These are phyloP conservation scores for Malassezia equina DNA, from an alignment of 1,284 basidiomycete genomes.

Conservation along the genomic window DNA sequence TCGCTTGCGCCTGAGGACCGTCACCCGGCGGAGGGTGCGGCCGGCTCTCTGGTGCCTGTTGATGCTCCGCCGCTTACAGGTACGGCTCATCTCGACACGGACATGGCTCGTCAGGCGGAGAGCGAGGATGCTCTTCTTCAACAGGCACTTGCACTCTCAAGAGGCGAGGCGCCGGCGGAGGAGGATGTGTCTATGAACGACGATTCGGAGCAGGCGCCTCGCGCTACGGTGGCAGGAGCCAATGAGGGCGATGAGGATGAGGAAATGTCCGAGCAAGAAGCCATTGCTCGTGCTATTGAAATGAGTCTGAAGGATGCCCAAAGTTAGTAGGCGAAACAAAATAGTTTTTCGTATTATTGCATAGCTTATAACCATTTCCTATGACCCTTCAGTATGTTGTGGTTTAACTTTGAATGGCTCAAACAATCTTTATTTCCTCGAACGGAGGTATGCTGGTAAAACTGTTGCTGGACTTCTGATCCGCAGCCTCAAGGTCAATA, in stretches of 20 bases:
- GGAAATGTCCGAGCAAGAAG: conserved; percentile 47
- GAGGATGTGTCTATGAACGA: conserved; percentile 35
- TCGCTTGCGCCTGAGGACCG: conserved; percentile 6
- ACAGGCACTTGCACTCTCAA: conserved; percentile 35
- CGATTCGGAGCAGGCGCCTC: conserved; percentile 13
- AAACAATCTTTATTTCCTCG: not conserved
- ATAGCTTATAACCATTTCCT: not conserved
- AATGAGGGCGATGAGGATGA: conserved; percentile 41
- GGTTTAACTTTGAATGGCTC: not conserved
- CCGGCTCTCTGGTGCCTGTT: conserved; percentile 33
- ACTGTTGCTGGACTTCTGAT: not conserved
- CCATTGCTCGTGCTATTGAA: conserved; percentile 45
- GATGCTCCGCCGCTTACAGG: conserved; percentile 39
- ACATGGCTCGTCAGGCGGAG: conserved; percentile 25
- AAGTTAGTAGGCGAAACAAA: too few species aligned
- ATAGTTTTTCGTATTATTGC: not conserved
- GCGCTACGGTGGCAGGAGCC: conserved; percentile 28
- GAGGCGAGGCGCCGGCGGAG: conserved; percentile 14
- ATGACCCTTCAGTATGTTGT: not conserved
- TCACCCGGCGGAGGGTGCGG: conserved; percentile 21
- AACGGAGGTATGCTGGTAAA: not conserved
- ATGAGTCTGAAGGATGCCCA: conserved; percentile 38
- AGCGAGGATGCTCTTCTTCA: conserved; percentile 39
- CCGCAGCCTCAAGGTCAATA: not conserved
- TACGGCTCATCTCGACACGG: conserved; percentile 19